Evolutionary conservation across 1,284 basidiomycete genomes (phyloP).

Genomic region (Ustilago hordei): DNA sequence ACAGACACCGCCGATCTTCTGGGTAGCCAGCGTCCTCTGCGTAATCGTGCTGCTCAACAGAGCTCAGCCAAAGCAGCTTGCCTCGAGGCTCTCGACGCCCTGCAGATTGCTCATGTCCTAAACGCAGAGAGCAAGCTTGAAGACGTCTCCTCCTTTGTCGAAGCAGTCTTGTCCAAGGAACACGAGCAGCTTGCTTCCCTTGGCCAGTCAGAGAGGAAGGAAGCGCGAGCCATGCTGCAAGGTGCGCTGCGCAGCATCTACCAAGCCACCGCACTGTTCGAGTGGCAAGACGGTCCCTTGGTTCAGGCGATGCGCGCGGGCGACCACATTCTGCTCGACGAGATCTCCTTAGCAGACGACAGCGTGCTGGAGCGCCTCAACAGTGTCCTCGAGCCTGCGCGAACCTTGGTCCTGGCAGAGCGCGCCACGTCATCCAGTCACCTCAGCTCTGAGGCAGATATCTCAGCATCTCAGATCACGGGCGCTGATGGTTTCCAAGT

Average conservation of each 20-base stretch:
- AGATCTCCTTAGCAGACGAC: constrained; percentile 97
- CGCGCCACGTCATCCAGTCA: constrained; percentile 76
- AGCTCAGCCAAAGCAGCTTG: constrained; percentile 68
- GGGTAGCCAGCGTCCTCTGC: constrained; percentile 91
- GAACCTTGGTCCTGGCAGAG: constrained; percentile 92
- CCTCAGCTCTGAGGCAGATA: constrained; percentile 70
- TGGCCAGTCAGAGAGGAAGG: constrained; percentile 9
- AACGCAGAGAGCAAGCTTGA: constrained; percentile 37
- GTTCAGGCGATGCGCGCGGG: constrained; percentile 90
- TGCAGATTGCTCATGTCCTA: constrained; percentile 31
- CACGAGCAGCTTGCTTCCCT: constrained; percentile 18
- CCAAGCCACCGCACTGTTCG: constrained; percentile 80
- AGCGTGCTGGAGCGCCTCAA: constrained; percentile 97
- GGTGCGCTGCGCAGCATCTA: constrained; percentile 72
- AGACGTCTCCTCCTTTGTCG: constrained; percentile 35
- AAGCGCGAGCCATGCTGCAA: constrained; percentile 45
- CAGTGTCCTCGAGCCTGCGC: constrained; percentile 90
- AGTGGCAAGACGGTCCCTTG: constrained; percentile 96
- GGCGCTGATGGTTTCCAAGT: constrained; percentile 78
- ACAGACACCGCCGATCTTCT: constrained; percentile 99
- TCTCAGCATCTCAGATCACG: constrained; percentile 47
- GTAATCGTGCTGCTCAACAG: constrained; percentile 77
- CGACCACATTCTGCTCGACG: constrained; percentile 90
- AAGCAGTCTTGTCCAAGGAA: constrained; percentile 24
- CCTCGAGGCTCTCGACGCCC: constrained; percentile 43